Evolutionary conservation across 768 basidiomycete species (phyloP).

Genomic region (Phanerodontia chrysosporium): DNA sequence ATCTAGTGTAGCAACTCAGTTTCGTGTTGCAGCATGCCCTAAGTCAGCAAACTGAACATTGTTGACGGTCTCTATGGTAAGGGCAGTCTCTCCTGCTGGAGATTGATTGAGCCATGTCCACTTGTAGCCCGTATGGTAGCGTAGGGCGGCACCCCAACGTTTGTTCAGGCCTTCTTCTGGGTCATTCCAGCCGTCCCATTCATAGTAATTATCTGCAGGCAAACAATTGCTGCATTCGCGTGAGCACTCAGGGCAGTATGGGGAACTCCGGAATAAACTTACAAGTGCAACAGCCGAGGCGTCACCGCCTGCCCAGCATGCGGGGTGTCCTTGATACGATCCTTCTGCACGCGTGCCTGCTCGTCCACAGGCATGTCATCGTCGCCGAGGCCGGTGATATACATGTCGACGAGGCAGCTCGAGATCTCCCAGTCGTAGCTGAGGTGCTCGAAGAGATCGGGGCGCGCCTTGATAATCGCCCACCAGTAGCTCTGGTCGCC

Average conservation of each 20-base stretch:
- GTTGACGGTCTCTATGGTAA: slow-evolving; percentile 31
- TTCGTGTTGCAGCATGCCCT: background rate
- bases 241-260: slow-evolving; percentile 13
- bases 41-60: slow-evolving; percentile 38
- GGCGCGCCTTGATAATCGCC: slow-evolving; percentile 43
- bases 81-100: slow-evolving; percentile 8
- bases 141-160: slow-evolving; percentile 42
- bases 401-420: slow-evolving; percentile 45
- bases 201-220: slow-evolving; percentile 30
- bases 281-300: slow-evolving; percentile 51
- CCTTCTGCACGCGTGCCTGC: slow-evolving; percentile 26
- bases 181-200: slow-evolving; percentile 46
- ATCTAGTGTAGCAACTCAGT: background rate
- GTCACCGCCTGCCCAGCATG: slow-evolving; percentile 39
- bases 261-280: slow-evolving; percentile 20
- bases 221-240: slow-evolving; percentile 36
- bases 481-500: slow-evolving; percentile 54
- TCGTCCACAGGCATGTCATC: slow-evolving; percentile 32
- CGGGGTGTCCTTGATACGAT: slow-evolving; percentile 33
- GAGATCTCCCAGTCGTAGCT: slow-evolving; percentile 46
- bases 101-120: slow-evolving; percentile 46
- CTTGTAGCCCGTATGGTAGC: slow-evolving; percentile 44
- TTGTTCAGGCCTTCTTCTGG: slow-evolving; percentile 33
- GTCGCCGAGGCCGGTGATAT: slow-evolving; percentile 39
- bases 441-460: slow-evolving; percentile 39